phyloP scores from a whole-genome alignment of 441 rosid species.

The Erysimum cheiri region DNA sequence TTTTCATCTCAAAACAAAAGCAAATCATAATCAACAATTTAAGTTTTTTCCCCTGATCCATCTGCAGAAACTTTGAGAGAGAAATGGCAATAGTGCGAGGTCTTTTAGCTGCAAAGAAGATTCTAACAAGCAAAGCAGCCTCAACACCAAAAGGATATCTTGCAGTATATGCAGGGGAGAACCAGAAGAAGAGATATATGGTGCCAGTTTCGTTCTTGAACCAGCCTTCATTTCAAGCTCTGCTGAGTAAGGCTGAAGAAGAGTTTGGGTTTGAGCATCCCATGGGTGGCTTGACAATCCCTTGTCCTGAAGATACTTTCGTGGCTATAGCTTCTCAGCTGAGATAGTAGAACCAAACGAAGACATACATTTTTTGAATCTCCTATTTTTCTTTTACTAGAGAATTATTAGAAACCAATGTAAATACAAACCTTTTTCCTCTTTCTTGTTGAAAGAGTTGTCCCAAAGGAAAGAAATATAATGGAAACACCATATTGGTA shows the following conservation, averaged over 20 bases:
- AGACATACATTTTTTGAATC: background rate
- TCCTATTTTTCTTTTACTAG: background rate
- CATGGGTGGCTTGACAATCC: constrained; percentile 18
- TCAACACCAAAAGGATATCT: constrained; percentile 16
- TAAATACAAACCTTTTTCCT: background rate
- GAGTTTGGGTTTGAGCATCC: constrained; percentile 28
- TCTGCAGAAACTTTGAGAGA: background rate
- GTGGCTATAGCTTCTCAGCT: constrained; percentile 14
- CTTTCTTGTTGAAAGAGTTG: constrained; percentile 18
- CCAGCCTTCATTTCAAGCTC: constrained; percentile 28
- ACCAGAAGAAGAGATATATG: background rate
- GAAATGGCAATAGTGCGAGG: constrained; percentile 8
- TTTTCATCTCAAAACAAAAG: constrained; percentile 15
- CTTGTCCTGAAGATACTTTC: constrained; percentile 7
- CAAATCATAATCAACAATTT: background rate
- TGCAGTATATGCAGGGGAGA: constrained; percentile 4
- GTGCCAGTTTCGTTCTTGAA: constrained; percentile 10
- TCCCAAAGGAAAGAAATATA: background rate
- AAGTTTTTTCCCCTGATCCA: background rate
- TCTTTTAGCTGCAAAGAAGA: constrained; percentile 22
- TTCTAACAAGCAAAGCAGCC: constrained; percentile 4
- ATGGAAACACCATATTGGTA: background rate
- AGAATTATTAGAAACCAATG: constrained; percentile 13
- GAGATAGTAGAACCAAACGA: background rate
- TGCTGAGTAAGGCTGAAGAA: constrained; percentile 22